phyloP scores from a whole-genome alignment of 2,329 filamentous ascomycete species.

The Fusarium continuum region DNA sequence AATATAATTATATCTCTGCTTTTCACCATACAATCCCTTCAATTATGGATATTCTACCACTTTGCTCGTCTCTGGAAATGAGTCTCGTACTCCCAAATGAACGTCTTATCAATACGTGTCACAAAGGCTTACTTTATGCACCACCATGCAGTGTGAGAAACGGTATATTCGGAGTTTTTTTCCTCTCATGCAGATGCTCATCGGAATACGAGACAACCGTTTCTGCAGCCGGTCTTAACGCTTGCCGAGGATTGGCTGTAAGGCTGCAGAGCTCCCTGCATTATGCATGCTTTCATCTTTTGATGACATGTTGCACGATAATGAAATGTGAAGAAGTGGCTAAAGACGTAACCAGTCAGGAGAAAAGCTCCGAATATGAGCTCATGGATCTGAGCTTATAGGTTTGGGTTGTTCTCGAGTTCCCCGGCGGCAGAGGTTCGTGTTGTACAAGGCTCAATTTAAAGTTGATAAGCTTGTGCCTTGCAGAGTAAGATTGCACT shows the following conservation, averaged over 20 bases:
- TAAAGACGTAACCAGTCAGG: not conserved
- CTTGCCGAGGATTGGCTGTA: not conserved
- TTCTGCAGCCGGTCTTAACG: not conserved
- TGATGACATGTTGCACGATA: conserved; percentile 13
- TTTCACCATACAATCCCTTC: not conserved
- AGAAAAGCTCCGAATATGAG: not conserved
- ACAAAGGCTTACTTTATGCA: not conserved
- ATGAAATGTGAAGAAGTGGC: not conserved
- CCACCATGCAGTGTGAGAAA: not conserved
- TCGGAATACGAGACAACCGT: not conserved
- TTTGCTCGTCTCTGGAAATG: not conserved
- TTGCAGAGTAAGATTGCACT: not conserved
- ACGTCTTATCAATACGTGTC: conserved; percentile 2
- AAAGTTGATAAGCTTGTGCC: not conserved
- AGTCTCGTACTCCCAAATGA: conserved; percentile 11
- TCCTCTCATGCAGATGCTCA: not conserved
- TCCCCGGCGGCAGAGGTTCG: not conserved
- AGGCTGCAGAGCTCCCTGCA: not conserved
- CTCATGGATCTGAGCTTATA: not conserved
- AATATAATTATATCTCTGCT: not conserved
- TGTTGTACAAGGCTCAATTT: not conserved
- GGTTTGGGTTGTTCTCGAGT: not conserved
- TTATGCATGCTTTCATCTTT: not conserved
- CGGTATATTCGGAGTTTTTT: not conserved
- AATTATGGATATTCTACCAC: not conserved